These are phyloP conservation scores for Solanum paucissectum DNA, from an alignment of 257 asterid genomes.

Conservation along the genomic window DNA sequence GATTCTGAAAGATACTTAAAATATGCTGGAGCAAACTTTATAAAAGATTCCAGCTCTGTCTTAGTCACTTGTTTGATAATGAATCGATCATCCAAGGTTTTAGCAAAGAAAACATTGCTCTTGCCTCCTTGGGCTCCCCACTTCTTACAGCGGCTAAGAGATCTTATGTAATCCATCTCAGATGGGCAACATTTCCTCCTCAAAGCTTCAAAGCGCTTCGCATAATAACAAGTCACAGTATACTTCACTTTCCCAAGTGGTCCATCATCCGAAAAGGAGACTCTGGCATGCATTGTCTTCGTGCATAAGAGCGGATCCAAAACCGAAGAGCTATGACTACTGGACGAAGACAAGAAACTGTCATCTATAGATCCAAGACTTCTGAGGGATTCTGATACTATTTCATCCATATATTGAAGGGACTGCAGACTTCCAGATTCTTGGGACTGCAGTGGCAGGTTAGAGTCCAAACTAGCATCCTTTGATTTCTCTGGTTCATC, in stretches of 20 bases:
- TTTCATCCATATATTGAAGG: conserved; percentile 50
- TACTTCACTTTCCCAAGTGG: conserved; percentile 72
- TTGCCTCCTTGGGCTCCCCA: conserved; percentile 99
- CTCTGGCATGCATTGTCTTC: conserved; percentile 61
- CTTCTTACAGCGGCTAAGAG: conserved; percentile 90
- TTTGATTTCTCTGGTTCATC: conserved; percentile 55
- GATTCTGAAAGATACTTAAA: conserved; percentile 81
- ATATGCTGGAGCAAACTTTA: conserved; percentile 82
- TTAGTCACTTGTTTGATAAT: conserved; percentile 91
- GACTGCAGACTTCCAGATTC: conserved; percentile 44
- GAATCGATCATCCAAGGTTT: conserved; percentile 89
- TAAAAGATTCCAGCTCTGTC: conserved; percentile 96
- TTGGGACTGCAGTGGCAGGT: conserved; percentile 31
- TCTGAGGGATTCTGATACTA: conserved; percentile 42
- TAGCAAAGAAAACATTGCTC: conserved; percentile 93
- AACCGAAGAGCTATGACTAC: conserved; percentile 45
- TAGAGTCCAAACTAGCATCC: conserved; percentile 28
- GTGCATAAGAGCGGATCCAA: conserved; percentile 52
- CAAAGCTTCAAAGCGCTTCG: conserved; percentile 76
- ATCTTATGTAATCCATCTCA: conserved; percentile 66
- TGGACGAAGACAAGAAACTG: conserved; percentile 30
- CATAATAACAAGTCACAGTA: conserved; percentile 67
- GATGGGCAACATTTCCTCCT: conserved; percentile 87
- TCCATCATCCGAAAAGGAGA: conserved; percentile 53
- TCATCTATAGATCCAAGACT: conserved; percentile 68